phyloP scores from a whole-genome alignment of 768 basidiomycete genomes.

The Boletellus ananas region DNA sequence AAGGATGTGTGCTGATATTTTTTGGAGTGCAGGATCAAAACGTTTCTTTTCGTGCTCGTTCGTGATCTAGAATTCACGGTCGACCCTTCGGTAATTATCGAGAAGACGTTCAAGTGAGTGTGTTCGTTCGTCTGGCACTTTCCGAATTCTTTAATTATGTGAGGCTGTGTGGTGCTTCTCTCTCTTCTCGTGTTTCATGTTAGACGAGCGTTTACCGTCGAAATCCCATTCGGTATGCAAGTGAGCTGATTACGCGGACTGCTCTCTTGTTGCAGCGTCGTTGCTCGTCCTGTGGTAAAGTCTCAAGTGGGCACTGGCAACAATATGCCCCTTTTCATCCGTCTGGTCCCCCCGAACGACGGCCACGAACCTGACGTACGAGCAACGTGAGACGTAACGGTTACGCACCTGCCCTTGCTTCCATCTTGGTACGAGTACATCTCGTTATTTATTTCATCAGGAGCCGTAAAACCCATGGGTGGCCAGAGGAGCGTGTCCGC shows the following conservation, averaged over 20 bases:
- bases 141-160: conserved; percentile 22
- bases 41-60: conserved; percentile 55
- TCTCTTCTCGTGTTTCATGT: conserved; percentile 19
- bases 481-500: conserved; percentile 16
- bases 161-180: conserved; percentile 12
- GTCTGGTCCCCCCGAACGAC: conserved; percentile 23
- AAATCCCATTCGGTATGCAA: conserved; percentile 4
- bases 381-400: conserved; percentile 14
- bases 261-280: conserved; percentile 36
- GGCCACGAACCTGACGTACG: conserved; percentile 6
- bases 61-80: conserved; percentile 54
- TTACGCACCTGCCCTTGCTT: conserved; percentile 3
- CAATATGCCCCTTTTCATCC: conserved; percentile 57
- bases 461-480: conserved; percentile 8
- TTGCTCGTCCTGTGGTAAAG: conserved; percentile 56
- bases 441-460: conserved; percentile 21
- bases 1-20: conserved; percentile 14
- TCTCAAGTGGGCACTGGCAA: conserved; percentile 51
- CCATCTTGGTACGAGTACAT: conserved; percentile 12
- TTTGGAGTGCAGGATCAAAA: conserved; percentile 50
- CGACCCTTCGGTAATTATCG: conserved; percentile 50
- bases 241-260: conserved; percentile 17
- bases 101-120: conserved; percentile 62
- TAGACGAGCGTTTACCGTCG: conserved; percentile 10
- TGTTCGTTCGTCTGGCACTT: conserved; percentile 13